Conservation (phyloP, 345 rosid species). For the Stellera chamaejasme region DNA sequence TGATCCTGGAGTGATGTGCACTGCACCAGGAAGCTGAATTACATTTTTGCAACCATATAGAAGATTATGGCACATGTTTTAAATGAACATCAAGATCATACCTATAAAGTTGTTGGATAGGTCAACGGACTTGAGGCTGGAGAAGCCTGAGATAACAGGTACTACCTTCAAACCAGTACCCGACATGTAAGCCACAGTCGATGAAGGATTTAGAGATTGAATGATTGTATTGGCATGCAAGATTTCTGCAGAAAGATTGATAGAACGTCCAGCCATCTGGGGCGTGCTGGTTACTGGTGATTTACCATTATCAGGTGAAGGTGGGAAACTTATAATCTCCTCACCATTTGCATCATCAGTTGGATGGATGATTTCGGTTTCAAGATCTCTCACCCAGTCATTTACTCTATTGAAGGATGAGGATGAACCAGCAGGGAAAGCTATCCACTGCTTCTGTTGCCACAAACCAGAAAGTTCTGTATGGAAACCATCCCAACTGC, state of each 20-base stretch:
- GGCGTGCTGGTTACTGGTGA: constrained; percentile 20
- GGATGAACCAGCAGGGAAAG: constrained; percentile 48
- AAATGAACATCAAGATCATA: constrained; percentile 20
- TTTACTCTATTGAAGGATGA: constrained; percentile 67
- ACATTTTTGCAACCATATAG: background rate
- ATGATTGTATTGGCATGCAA: constrained; percentile 61
- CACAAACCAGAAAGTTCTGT: constrained; percentile 36
- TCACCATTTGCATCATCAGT: constrained; percentile 22
- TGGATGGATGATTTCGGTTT: constrained; percentile 20
- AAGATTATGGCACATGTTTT: background rate
- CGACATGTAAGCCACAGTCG: constrained; percentile 74
- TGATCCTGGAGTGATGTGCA: constrained; percentile 53
- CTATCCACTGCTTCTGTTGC: constrained; percentile 82
- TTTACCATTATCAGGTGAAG: constrained; percentile 43
- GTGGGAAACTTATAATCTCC: constrained; percentile 29
- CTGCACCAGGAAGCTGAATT: constrained; percentile 31
- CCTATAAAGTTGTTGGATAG: constrained; percentile 79
- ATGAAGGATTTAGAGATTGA: constrained; percentile 73
- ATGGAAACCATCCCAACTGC: constrained; percentile 33
- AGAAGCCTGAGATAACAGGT: constrained; percentile 62
- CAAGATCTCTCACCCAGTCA: constrained; percentile 78
- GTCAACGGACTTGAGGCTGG: constrained; percentile 73
- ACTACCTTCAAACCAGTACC: constrained; percentile 74
- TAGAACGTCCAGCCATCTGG: constrained; percentile 17
- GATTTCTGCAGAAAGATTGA: constrained; percentile 50